A percentile compares a stretch with the other conserved stretches of the same genome.
Evolutionary conservation across 768 basidiomycete species (phyloP).

Genomic region (Podaxis carcinomalis): DNA sequence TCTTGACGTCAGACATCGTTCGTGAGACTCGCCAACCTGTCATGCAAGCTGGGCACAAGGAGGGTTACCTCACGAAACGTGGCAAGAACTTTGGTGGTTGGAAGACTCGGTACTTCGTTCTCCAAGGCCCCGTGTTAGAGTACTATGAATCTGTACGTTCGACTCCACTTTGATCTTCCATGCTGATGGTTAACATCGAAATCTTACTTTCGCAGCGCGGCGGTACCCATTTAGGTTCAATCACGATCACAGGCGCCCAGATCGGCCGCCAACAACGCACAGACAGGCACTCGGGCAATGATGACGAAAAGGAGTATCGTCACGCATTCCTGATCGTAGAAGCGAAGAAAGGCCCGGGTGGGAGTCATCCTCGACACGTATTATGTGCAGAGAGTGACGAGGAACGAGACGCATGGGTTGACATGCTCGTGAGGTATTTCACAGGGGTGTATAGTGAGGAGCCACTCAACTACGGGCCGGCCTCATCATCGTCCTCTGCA

Average conservation of each 20-base stretch:
- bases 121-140: constrained; percentile 85
- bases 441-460: constrained; percentile 79
- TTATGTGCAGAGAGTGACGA: constrained; percentile 94
- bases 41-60: constrained; percentile 81
- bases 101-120: constrained; percentile 94
- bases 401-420: constrained; percentile 93
- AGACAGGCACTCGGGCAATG: constrained; percentile 36
- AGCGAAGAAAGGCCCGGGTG: constrained; percentile 67
- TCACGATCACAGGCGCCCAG: constrained; percentile 86
- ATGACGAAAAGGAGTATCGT: constrained; percentile 89
- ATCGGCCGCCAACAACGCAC: constrained; percentile 91
- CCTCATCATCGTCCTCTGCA: constrained; percentile 21
- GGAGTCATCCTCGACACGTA: constrained; percentile 78
- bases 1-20: constrained; percentile 88
- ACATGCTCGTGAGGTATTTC: constrained; percentile 86
- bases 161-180: constrained; percentile 9
- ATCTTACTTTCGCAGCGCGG: constrained; percentile 52
- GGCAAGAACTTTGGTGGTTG: constrained; percentile 98
- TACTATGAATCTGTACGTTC: constrained; percentile 91
- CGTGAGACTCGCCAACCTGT: constrained; percentile 73
- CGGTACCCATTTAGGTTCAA: constrained; percentile 88
- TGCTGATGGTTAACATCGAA: constrained; percentile 12
- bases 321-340: constrained; percentile 98
- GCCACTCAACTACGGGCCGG: constrained; percentile 30
- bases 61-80: constrained; percentile 93